Conservation (phyloP, 2,329 filamentous ascomycete species). For the Diplodia intermedia region DNA sequence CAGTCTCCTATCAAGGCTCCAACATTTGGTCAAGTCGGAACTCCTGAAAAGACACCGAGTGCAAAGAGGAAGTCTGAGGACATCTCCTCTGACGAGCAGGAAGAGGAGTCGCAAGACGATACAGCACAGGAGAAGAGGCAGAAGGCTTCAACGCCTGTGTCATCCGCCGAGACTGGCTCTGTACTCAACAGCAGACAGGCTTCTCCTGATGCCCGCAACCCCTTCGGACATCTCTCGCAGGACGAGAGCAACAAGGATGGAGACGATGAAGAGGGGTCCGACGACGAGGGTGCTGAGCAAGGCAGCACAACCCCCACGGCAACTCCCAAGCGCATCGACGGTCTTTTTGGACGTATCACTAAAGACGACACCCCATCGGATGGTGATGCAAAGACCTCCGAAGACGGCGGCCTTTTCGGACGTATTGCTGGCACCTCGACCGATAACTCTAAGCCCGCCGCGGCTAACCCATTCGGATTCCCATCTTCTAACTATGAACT, state of each 20-base stretch:
- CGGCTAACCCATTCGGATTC: slow-evolving; percentile 23
- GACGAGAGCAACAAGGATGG: slow-evolving; percentile 25
- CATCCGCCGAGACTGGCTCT: slow-evolving; percentile 21
- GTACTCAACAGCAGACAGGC: slow-evolving; percentile 29
- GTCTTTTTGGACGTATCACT: slow-evolving; percentile 29
- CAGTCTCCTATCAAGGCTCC: slow-evolving; percentile 24
- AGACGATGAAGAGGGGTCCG: slow-evolving; percentile 21
- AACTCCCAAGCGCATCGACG: not conserved
- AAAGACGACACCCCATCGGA: slow-evolving; percentile 11
- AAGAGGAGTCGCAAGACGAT: slow-evolving; percentile 19
- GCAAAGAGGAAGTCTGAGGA: slow-evolving; percentile 19
- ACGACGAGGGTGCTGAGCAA: slow-evolving; percentile 23
- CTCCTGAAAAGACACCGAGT: not conserved
- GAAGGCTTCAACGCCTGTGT: slow-evolving; percentile 20
- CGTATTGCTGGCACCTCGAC: slow-evolving; percentile 24
- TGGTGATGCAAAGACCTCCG: slow-evolving; percentile 2
- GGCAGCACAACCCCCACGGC: slow-evolving; percentile 25
- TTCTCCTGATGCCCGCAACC: slow-evolving; percentile 27
- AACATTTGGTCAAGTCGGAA: slow-evolving; percentile 13
- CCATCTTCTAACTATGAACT: slow-evolving; percentile 14
- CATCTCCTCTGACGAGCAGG: slow-evolving; percentile 21
- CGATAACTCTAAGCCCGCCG: slow-evolving; percentile 6
- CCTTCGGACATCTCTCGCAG: slow-evolving; percentile 27
- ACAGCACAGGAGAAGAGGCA: slow-evolving; percentile 16
- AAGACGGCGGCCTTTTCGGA: slow-evolving; percentile 10